Evolutionary conservation across 805 yeast genomes (phyloP), one percentile per base, ranked within the genome.

Genomic region (Yarrowia bubula): DNA sequence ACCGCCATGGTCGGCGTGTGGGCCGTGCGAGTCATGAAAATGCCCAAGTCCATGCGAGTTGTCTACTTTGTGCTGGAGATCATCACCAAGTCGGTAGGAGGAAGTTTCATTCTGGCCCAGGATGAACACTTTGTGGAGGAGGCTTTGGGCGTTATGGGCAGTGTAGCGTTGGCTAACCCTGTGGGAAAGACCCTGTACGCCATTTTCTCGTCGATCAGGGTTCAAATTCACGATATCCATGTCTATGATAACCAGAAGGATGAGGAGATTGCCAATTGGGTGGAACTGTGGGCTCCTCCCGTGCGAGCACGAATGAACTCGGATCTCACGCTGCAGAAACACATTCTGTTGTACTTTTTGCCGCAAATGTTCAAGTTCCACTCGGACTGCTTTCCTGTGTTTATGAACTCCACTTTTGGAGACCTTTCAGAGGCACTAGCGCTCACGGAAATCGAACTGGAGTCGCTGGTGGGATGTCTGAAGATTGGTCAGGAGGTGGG

Each of bases 131-230:
- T 88, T 66, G 74, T 85, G 3, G 69, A 69, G 2, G 75, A 75
- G 9, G 80, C 88, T n/a, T 71, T 88, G 13, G 69, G 75, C 1
- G 74, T 79, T 15, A 85, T 88, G 76, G 75, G 78, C 68, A 79
- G 86, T 1, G 85, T 83, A 68, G 82, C 90, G 0, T 72, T 90
- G 65, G 87, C 95, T 0, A 88, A 85, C 67, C 82, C 87, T 1
- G 67, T 75, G 70, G 67, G 77, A 61, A 67, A 67, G 67, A 35
- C 73, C 65, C 15, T 73, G n/a, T 65, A 50, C 32, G 65, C 73
- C 15, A 55, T 71, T 2, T 70, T 38, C 53, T 33, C 51, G 31
- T 67, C 67, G 7, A 62, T 65, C 28, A 14, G 64, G 14, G 18
- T 33, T 28, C 39, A 18, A 31, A 22, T 32, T 42, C 60, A 39